Conservation (phyloP, 2,329 filamentous ascomycete genomes). For the Thielaviopsis punctulata region DNA sequence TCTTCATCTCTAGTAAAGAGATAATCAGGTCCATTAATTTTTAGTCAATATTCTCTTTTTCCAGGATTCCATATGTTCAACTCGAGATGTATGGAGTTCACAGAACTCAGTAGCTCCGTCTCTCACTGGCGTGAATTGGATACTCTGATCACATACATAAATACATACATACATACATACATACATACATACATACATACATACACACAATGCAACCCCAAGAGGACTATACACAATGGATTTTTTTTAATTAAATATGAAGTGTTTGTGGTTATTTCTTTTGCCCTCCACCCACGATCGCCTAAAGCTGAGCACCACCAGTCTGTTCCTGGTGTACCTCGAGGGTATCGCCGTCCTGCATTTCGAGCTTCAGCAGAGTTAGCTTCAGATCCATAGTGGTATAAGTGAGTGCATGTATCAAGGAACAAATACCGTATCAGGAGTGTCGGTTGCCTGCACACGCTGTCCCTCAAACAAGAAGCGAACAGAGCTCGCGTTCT, state of each 20-base stretch:
- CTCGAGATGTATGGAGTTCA: not conserved
- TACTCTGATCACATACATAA: not conserved
- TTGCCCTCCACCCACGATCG: too few relatives aligned
- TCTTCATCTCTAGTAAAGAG: too few relatives aligned
- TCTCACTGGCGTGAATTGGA: not conserved
- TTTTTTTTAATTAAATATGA: too few relatives aligned
- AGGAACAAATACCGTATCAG: conserved; percentile 61
- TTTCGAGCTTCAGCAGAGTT: conserved; percentile 56
- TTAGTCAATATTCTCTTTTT: not conserved
- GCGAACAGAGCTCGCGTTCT: conserved; percentile 65
- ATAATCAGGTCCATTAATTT: not conserved
- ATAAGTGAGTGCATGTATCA: not conserved
- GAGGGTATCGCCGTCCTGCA: conserved; percentile 87
- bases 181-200: not conserved
- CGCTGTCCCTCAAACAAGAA: conserved; percentile 95
- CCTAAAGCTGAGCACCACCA: conserved; percentile 37
- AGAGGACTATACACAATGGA: not conserved
- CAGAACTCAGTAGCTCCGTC: not conserved
- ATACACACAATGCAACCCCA: not conserved
- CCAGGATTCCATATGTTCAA: not conserved
- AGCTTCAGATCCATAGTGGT: not conserved
- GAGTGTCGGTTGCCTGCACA: conserved; percentile 76
- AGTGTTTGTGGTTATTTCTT: too few relatives aligned
- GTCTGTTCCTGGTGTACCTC: conserved; percentile 98
- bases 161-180: too few relatives aligned